Conservation (phyloP, 305 asterid species). For the Salvia sclarea region DNA sequence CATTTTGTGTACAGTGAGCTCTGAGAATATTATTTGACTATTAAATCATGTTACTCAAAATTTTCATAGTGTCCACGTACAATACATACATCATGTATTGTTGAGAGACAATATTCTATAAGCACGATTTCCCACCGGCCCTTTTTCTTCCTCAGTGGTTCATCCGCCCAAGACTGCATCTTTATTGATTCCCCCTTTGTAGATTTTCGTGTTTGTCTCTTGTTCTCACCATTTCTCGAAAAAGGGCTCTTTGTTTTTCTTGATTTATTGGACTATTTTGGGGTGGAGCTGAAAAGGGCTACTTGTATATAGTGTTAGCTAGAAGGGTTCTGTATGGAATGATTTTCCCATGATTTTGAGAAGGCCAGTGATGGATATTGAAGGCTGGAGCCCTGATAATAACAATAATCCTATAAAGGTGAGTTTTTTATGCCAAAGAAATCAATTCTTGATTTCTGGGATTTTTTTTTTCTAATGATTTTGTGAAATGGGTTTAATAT, state of each 20-base stretch:
- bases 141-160: conserved; percentile 26
- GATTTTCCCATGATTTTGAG: conserved; percentile 50
- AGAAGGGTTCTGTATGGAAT: conserved; percentile 36
- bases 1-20: conserved; percentile 28
- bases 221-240: conserved; percentile 23
- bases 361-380: conserved; percentile 70
- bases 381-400: conserved; percentile 49
- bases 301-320: conserved; percentile 9
- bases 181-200: conserved; percentile 35
- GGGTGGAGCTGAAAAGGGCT: conserved; percentile 12
- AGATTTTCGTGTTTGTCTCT: conserved; percentile 41
- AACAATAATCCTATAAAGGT: conserved; percentile 60
- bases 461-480: conserved; percentile 4
- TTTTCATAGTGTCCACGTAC: conserved; percentile 36
- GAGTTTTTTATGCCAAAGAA: conserved; percentile 37
- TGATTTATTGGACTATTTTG: conserved; percentile 34
- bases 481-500: not conserved
- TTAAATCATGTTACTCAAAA: conserved; percentile 16
- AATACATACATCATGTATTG: conserved; percentile 12
- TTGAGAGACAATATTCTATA: conserved; percentile 33
- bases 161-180: conserved; percentile 32
- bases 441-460: not conserved
- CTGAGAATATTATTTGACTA: conserved; percentile 27
- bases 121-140: conserved; percentile 44
- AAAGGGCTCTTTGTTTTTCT: conserved; percentile 23